phyloP scores from a whole-genome alignment of 1,284 basidiomycete genomes.

The Chiua sp. region DNA sequence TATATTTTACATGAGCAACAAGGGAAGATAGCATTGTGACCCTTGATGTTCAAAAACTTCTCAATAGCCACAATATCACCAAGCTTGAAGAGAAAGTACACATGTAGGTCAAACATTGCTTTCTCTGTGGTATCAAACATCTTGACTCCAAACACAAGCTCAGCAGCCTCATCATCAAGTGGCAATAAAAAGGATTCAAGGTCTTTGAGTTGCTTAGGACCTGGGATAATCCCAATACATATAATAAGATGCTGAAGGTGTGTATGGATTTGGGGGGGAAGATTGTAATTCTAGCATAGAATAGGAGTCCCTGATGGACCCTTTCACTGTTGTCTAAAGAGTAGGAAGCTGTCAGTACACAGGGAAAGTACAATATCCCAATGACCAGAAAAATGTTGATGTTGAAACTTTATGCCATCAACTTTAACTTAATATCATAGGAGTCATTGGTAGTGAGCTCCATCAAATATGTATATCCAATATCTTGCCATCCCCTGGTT shows the following conservation, averaged over 20 bases:
- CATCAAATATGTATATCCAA: too few species aligned
- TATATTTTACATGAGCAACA: neutral
- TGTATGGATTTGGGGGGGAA: too few species aligned
- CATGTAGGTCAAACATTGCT: neutral
- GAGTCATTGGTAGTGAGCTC: too few species aligned
- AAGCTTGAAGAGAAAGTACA: neutral
- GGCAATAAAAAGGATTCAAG: neutral
- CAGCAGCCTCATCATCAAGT: neutral
- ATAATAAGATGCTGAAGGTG: too few species aligned
- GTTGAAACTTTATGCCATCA: too few species aligned
- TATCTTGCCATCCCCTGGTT: constrained; percentile 6
- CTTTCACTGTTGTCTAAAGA: too few species aligned
- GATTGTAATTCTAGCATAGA: too few species aligned
- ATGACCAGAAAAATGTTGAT: too few species aligned
- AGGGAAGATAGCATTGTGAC: neutral
- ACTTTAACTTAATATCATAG: too few species aligned
- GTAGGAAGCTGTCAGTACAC: too few species aligned
- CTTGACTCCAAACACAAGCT: neutral
- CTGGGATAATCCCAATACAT: neutral
- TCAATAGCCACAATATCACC: neutral
- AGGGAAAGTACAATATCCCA: too few species aligned
- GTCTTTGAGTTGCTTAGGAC: neutral
- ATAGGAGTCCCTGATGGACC: too few species aligned
- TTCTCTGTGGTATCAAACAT: neutral
- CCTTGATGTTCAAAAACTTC: neutral